Evolutionary conservation across 306 rosid genomes (phyloP).

Genomic region (Trifolium subterraneum): DNA sequence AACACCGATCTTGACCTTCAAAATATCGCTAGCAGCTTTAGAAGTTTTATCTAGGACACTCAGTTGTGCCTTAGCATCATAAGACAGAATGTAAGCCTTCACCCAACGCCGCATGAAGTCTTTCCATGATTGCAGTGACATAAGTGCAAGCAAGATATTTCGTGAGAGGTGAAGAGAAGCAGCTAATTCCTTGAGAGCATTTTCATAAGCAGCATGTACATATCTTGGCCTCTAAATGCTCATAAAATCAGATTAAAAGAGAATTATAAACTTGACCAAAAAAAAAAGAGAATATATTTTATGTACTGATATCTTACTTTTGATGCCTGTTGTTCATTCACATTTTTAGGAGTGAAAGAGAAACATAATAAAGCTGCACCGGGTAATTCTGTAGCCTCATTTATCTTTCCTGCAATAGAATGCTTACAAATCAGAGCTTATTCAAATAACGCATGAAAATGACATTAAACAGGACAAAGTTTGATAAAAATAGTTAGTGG

Average conservation of each 20-base stretch:
- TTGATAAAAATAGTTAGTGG: slow-evolving; percentile 5
- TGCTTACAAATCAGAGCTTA: slow-evolving; percentile 35
- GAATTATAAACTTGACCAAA: no score
- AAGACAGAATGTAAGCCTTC: slow-evolving; percentile 61
- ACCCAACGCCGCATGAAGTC: slow-evolving; percentile 82
- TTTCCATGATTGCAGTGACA: slow-evolving; percentile 93
- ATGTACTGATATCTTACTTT: slow-evolving; percentile 58
- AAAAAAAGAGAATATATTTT: slow-evolving; percentile 38
- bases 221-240: slow-evolving; percentile 60
- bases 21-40: slow-evolving; percentile 79
- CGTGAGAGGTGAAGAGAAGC: slow-evolving; percentile 89
- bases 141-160: slow-evolving; percentile 77
- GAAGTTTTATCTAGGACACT: slow-evolving; percentile 65
- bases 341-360: slow-evolving; percentile 72
- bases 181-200: slow-evolving; percentile 75
- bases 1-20: slow-evolving; percentile 61
- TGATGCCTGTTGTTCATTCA: slow-evolving; percentile 53
- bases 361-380: slow-evolving; percentile 85
- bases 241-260: slow-evolving; percentile 41
- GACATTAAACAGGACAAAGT: slow-evolving; percentile 24
- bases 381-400: slow-evolving; percentile 67
- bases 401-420: slow-evolving; percentile 63
- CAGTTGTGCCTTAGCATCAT: slow-evolving; percentile 61
- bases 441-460: slow-evolving; percentile 32
- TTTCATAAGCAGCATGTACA: slow-evolving; percentile 72